A percentile compares a stretch with the other conserved stretches of the same genome.
Evolutionary conservation across 1,284 basidiomycete species (phyloP).

Genomic region (Austroboletus niveus): DNA sequence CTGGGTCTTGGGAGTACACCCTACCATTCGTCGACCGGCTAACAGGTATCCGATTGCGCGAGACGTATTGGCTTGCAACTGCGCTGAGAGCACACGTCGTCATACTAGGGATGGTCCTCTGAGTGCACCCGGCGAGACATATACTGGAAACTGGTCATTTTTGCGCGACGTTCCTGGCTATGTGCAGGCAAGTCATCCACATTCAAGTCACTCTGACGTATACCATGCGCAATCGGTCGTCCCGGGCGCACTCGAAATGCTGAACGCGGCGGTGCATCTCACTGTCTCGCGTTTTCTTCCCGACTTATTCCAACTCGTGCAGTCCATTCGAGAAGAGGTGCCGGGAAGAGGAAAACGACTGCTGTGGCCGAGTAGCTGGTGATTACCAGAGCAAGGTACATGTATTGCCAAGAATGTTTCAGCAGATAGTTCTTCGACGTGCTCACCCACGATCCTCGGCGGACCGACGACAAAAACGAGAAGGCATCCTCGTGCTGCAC

Average conservation of each 20-base stretch:
- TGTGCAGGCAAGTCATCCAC: background rate
- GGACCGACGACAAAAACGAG: background rate
- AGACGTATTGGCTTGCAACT: constrained; percentile 44
- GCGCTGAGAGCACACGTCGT: constrained; percentile 45
- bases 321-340: constrained; percentile 28
- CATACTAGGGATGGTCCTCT: constrained; percentile 47
- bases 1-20: constrained; percentile 35
- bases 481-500: constrained; percentile 1
- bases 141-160: constrained; percentile 44
- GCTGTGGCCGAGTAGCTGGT: constrained; percentile 26
- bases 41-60: constrained; percentile 43
- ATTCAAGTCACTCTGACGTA: background rate
- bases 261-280: constrained; percentile 44
- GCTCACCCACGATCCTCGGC: background rate
- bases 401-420: constrained; percentile 5
- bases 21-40: constrained; percentile 37
- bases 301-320: constrained; percentile 36
- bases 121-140: constrained; percentile 48
- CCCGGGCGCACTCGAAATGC: constrained; percentile 23
- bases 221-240: background rate
- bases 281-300: constrained; percentile 46
- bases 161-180: constrained; percentile 17
- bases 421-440: background rate
- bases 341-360: constrained; percentile 14
- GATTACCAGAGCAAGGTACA: constrained; percentile 18